Evolutionary conservation across 169 alveolate species (phyloP), one percentile per base, ranked within the genome.

Genomic region (Plasmodium reichenowi): DNA sequence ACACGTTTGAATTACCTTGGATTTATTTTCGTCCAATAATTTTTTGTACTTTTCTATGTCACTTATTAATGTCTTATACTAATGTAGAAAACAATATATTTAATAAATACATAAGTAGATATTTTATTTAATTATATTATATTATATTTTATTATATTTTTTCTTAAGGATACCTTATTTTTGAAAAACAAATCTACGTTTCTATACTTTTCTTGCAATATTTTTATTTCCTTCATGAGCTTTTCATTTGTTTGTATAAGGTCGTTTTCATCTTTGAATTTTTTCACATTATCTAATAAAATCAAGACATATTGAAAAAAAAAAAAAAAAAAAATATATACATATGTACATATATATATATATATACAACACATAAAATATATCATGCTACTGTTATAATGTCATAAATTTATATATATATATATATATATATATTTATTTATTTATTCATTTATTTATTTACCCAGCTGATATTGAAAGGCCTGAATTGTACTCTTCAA

Each of bases 131-230:
- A 38, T 38, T 38, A 38, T 38, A 0, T 38, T 6, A 38, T 38
- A 38, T 38, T 10, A 48, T 12, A 38, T 38, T 10, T 20, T 12
- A 38, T 60, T 50, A 20, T 74, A n/a, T 59, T 56, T 45, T 74
- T 50, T 7, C 0, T 43, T 62, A 60, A 12, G 60, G 38, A 47
- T 76, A 76, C 89, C 89, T 76, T 76, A 24, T 52, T 67, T 24
- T 76, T 76, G 29, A 76, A 76, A 66, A 76, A 76, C 47, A 76
- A 76, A 45, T 76, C 89, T 9, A 76, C 89, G 20, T 64, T 66
- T 59, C 63, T 76, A 45, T 76, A 76, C 47, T 76, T 76, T n/a
- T 76, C 78, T 45, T 76, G 89, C n/a, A 76, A 13, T 29, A 76
- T 52, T 68, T 76, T 76, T 26, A 76, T 66, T 17, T 76, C 89